phyloP scores from a whole-genome alignment of 768 basidiomycete genomes.

The Lentinula sp. region DNA sequence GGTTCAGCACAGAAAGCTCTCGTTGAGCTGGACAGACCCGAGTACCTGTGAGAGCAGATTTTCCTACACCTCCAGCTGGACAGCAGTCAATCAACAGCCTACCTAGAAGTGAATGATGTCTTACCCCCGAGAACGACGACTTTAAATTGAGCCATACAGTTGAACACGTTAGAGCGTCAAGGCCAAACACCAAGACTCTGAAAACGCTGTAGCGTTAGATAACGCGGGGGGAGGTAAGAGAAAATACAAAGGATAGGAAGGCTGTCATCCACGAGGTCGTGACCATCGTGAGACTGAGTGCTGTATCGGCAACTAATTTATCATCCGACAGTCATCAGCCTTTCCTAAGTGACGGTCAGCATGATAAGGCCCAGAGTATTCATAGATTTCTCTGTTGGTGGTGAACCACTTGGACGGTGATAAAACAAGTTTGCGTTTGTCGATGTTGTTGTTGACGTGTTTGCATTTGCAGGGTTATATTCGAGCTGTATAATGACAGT shows the following conservation, averaged over 20 bases:
- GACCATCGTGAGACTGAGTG: constrained; percentile 5
- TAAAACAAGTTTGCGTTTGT: constrained; percentile 8
- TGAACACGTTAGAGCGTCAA: constrained; percentile 5
- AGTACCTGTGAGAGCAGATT: constrained; percentile 71
- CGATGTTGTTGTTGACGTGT: constrained; percentile 1
- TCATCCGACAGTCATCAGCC: not conserved
- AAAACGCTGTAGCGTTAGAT: not conserved
- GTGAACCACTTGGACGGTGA: constrained; percentile 50
- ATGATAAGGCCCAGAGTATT: constrained; percentile 63
- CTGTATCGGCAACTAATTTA: constrained; percentile 3
- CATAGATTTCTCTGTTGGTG: constrained; percentile 55
- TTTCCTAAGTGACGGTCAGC: not conserved
- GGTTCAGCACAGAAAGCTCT: constrained; percentile 25
- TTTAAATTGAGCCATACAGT: constrained; percentile 61
- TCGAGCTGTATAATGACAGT: constrained; percentile 70
- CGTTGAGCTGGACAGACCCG: not conserved
- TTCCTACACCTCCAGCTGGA: constrained; percentile 82
- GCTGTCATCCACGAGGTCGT: constrained; percentile 9
- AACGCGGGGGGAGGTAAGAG: constrained; percentile 1
- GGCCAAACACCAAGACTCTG: constrained; percentile 4
- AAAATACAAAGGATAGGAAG: constrained; percentile 9
- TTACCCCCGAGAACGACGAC: constrained; percentile 78
- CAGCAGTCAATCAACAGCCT: constrained; percentile 7
- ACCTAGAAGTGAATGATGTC: constrained; percentile 14
- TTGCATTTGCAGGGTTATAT: constrained; percentile 50